Evolutionary conservation across 2,329 filamentous ascomycete genomes (phyloP).

Genomic region (Daldinia sp.): DNA sequence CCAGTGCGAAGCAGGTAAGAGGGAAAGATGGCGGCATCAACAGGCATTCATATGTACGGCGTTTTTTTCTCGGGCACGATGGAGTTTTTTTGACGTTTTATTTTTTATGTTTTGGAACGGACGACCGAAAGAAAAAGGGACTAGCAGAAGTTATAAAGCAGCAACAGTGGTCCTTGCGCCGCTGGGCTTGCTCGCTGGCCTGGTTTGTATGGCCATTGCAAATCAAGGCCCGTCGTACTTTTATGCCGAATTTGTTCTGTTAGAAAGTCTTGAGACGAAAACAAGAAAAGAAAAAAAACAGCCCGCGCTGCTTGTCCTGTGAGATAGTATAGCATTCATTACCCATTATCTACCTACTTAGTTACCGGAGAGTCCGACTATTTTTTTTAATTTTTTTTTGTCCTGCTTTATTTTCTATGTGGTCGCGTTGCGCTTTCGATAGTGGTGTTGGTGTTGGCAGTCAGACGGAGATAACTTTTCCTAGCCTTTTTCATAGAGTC

Average conservation of each 20-base stretch:
- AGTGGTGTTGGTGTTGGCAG: not conserved
- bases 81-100: conserved; percentile 30
- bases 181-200: not conserved
- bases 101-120: not conserved
- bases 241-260: conserved; percentile 20
- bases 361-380: conserved; percentile 5
- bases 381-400: not conserved
- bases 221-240: conserved; percentile 25
- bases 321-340: conserved; percentile 32
- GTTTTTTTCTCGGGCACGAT: conserved; percentile 22
- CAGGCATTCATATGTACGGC: conserved; percentile 40
- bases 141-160: not conserved
- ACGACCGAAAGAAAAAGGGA: conserved; percentile 2
- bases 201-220: conserved; percentile 29
- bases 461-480: not conserved
- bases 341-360: conserved; percentile 28
- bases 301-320: conserved; percentile 30
- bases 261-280: conserved; percentile 24
- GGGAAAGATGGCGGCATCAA: conserved; percentile 37
- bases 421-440: not conserved
- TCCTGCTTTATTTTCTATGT: not conserved
- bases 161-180: not conserved
- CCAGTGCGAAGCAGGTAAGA: conserved; percentile 32
- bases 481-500: conserved; percentile 1
- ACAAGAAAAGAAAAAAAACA: conserved; percentile 1